Evolutionary conservation across 768 basidiomycete genomes (phyloP), one percentile per base, ranked within the genome.

Genomic region (Rhodotorula graminis): DNA sequence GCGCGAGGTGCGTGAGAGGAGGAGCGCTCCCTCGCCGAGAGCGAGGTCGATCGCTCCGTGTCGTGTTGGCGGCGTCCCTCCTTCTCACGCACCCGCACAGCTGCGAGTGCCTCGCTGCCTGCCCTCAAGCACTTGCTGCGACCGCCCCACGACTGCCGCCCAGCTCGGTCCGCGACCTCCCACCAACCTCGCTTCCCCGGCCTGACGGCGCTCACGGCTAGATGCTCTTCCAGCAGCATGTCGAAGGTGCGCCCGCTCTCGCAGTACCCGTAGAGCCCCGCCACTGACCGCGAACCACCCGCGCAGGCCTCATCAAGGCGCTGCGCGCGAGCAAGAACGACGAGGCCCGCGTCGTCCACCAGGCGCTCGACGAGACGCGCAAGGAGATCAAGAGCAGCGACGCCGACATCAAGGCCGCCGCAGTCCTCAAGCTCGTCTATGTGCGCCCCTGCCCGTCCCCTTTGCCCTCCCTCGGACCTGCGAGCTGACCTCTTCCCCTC

Each of bases 361-460:
- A 90, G 77, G 93, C 93, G 11, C 88, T 97, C n/a, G 89, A 92
- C 66, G 96, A 98, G 84, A 95, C 96, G 78, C 84, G 92, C 76
- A 85, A 86, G 71, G 96, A 99, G 83, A 88, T 98, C 79, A 90
- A 88, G 83, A 87, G 86, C 79, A 92, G 92, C 77, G 96, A 98
- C 80, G 95, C 97, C 92, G 92, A 92, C 76, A 85, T 98, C 77
- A 99, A 99, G 82, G 93, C 93, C 0, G 93, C 86, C 23, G 96
- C 95, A 0, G 88, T 97, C 46, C 84, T 98, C 81, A 99, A 99
- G 82, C 87, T 98, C 71, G 92, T 91, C 77, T 99, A 97, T 82
- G 95, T 96, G 82, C 81, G 93, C 63, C 33, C 62, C 69, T 76
- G 65, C 78, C 44, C 62, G 69, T 16, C 44, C 44, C 33, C 40